Evolutionary conservation across 257 asterid species (phyloP).

Genomic region (Solanum clarkiae): DNA sequence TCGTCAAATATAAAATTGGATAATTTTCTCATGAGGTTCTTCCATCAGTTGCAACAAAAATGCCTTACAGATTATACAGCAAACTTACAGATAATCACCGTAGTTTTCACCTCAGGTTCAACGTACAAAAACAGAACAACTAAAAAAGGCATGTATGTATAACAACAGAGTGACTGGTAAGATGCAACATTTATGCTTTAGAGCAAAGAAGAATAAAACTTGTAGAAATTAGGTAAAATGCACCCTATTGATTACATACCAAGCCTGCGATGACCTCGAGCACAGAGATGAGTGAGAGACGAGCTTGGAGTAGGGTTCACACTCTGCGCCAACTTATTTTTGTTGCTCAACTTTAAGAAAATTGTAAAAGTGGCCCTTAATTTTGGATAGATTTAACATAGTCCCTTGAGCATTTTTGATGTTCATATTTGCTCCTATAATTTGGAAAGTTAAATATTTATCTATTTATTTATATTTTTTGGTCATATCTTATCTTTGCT

Average conservation of each 20-base stretch:
- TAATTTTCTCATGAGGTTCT: neutral
- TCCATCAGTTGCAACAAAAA: neutral
- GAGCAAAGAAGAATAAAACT: neutral
- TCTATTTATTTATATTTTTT: too few relatives aligned
- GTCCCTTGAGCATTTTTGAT: neutral
- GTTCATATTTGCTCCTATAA: neutral
- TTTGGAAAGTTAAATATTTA: neutral
- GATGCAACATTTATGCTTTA: neutral
- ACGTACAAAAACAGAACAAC: neutral
- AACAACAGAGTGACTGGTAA: neutral
- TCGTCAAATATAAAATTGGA: neutral
- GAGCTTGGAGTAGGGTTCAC: neutral
- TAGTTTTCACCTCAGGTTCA: neutral
- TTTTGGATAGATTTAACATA: neutral
- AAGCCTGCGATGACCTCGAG: neutral
- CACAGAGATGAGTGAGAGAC: neutral
- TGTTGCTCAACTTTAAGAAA: neutral
- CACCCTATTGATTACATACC: neutral
- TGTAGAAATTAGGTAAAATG: too few relatives aligned
- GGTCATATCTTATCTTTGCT: too few relatives aligned
- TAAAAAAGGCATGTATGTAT: neutral
- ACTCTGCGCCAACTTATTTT: neutral
- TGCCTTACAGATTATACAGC: neutral
- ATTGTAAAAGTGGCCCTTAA: neutral
- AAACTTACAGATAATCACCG: neutral